phyloP scores from a whole-genome alignment of 768 basidiomycete species.

The Naematelia aurantialba region DNA sequence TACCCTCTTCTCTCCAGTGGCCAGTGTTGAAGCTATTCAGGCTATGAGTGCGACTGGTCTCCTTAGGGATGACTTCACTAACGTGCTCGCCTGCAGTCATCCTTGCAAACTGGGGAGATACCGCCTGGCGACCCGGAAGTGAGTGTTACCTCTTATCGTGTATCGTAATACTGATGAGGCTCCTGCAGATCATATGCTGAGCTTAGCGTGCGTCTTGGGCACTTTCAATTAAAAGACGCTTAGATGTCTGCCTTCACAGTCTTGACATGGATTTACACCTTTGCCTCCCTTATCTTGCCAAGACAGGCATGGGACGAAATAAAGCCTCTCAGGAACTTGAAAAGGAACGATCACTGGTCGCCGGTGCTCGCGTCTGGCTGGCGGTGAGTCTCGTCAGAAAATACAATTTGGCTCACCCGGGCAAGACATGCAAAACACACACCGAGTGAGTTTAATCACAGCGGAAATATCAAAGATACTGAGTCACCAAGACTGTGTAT shows the following conservation, averaged over 20 bases:
- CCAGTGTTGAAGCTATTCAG: constrained; percentile 9
- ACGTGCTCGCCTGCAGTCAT: constrained; percentile 4
- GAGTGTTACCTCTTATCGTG: background rate
- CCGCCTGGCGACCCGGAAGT: constrained; percentile 14
- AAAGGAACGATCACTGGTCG: constrained; percentile 8
- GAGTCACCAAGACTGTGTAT: constrained; percentile 4
- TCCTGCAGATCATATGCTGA: constrained; percentile 10
- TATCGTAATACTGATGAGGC: background rate
- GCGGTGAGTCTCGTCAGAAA: constrained; percentile 2
- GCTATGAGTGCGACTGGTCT: constrained; percentile 44
- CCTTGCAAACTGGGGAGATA: constrained; percentile 13
- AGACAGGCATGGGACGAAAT: constrained; percentile 16
- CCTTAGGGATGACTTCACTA: background rate
- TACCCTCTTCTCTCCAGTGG: constrained; percentile 10
- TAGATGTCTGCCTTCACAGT: background rate
- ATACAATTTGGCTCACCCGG: background rate
- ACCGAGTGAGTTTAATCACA: constrained; percentile 9
- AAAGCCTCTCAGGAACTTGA: constrained; percentile 10
- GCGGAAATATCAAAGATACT: background rate
- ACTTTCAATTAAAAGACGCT: background rate
- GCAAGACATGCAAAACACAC: constrained; percentile 7
- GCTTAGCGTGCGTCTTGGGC: constrained; percentile 3
- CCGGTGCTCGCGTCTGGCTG: constrained; percentile 12
- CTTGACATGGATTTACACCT: constrained; percentile 14
- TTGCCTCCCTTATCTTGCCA: constrained; percentile 10